phyloP scores from a whole-genome alignment of 805 yeast species.

The Candida nemodendra region DNA sequence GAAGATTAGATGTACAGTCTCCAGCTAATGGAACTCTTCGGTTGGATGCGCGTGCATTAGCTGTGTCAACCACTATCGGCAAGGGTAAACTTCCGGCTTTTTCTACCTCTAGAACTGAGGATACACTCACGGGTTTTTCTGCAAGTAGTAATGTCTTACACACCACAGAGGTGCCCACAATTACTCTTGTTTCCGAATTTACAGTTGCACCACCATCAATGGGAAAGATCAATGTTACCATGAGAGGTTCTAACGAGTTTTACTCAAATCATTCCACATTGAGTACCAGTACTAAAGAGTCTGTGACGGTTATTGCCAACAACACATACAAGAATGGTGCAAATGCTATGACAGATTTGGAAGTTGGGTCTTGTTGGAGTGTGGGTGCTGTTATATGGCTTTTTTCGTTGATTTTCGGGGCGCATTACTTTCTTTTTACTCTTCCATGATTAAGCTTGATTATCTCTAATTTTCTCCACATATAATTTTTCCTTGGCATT shows the following conservation, averaged over 20 bases:
- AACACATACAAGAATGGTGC: conserved; percentile 14
- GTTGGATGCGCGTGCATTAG: conserved; percentile 10
- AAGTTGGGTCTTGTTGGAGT: conserved; percentile 4
- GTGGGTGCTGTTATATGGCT: conserved; percentile 11
- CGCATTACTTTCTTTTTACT: conserved; percentile 15
- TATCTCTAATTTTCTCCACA: too few relatives aligned
- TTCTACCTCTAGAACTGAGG: too few relatives aligned
- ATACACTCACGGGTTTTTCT: too few relatives aligned
- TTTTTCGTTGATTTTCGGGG: conserved; percentile 11
- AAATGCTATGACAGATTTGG: not conserved
- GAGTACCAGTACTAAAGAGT: not conserved
- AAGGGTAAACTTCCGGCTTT: too few relatives aligned
- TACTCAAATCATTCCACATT: not conserved
- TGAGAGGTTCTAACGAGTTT: not conserved
- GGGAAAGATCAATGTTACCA: not conserved
- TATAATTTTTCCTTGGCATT: too few relatives aligned
- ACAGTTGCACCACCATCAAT: not conserved
- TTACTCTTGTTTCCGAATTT: too few relatives aligned
- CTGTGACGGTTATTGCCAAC: conserved; percentile 2
- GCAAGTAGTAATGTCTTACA: not conserved
- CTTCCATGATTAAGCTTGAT: not conserved
- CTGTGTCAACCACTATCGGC: conserved; percentile 5
- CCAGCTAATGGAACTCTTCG: conserved; percentile 7
- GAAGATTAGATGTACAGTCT: conserved; percentile 19
- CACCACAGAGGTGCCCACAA: too few relatives aligned